Conservation (phyloP, 2,329 filamentous ascomycete species). For the Alternaria hordeiaustralica region DNA sequence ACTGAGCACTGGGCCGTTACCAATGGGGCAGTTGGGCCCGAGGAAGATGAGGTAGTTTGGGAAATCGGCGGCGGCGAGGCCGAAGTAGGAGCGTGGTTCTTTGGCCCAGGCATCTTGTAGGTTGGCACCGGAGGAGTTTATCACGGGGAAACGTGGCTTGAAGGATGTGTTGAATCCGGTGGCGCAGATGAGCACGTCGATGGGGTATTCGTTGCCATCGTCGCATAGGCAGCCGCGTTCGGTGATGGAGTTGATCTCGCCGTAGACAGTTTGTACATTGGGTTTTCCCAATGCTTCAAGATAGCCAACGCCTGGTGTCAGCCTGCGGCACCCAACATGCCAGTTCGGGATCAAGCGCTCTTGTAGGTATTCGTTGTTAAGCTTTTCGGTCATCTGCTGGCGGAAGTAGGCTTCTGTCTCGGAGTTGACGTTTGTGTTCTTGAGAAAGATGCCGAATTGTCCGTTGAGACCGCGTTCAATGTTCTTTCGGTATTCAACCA, state of each 20-base stretch:
- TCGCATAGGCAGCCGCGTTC: slow-evolving; percentile 49
- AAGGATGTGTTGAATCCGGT: slow-evolving; percentile 50
- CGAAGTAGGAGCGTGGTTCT: slow-evolving; percentile 54
- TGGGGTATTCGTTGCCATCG: slow-evolving; percentile 43
- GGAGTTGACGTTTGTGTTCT: slow-evolving; percentile 49
- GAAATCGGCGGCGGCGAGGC: slow-evolving; percentile 54
- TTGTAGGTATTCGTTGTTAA: slow-evolving; percentile 37
- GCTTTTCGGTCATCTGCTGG: slow-evolving; percentile 55
- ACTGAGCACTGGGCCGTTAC: slow-evolving; percentile 51
- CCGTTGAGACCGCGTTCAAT: slow-evolving; percentile 57
- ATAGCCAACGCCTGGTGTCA: slow-evolving; percentile 55
- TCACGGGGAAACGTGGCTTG: slow-evolving; percentile 55
- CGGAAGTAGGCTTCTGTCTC: slow-evolving; percentile 53
- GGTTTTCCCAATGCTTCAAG: slow-evolving; percentile 51
- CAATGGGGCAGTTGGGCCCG: slow-evolving; percentile 52
- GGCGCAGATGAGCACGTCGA: slow-evolving; percentile 48
- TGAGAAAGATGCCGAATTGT: slow-evolving; percentile 57
- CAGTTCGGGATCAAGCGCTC: slow-evolving; percentile 45
- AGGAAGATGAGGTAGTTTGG: slow-evolving; percentile 56
- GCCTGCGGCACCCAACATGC: slow-evolving; percentile 50
- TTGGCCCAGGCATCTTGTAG: slow-evolving; percentile 55
- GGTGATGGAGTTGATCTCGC: slow-evolving; percentile 43
- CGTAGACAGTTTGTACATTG: slow-evolving; percentile 53
- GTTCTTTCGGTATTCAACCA: slow-evolving; percentile 53
- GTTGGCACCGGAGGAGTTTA: slow-evolving; percentile 48